Evolutionary conservation across 2,329 filamentous ascomycete species (phyloP), one percentile per base, ranked within the genome.

Genomic region (Paecilomyces variotii): DNA sequence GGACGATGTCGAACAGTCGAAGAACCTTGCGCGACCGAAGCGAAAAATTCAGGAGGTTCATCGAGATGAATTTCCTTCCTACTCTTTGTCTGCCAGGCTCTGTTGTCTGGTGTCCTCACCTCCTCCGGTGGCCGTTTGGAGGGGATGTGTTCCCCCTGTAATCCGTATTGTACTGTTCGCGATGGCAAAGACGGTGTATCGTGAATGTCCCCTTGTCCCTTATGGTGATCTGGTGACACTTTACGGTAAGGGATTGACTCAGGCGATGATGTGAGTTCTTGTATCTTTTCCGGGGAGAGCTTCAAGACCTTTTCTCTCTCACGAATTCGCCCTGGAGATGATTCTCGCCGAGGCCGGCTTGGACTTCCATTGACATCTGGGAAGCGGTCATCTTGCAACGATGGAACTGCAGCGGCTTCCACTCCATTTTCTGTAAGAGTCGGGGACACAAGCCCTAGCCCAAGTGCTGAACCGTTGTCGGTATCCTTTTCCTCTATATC

Each of bases 261-360:
- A 5, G 79, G 78, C 9, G 80, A 79, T 14, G 74, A 57, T 11
- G 79, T 79, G 51, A 83, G 72, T 45, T 81, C 78, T 26, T 79
- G 73, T 3, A 83, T 77, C 64, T 81, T 74, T 28, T 74, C 74
- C 2, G 77, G 76, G 4, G 80, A 82, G 32, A 83, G 70, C 64
- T 80, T 82, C 56, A 80, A 68, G 3, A 77, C 65, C 60, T 72
- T 76, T n/a, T 78, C 65, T 49, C 64, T 60, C 54, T 61, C 60
- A 28, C 50, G 58, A 19, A 59, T 61, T 50, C 56, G 61, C 9
- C 45, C 56, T 1, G 59, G 52, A 45, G 58, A 45, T 55, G 54
- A 25, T 45, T 55, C 54, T 30, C 34, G 34, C 12, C 30, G 35
- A 10, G 14, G 6, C 14, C 24, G 34, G 10, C 32, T 26, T 25